Evolutionary conservation across 441 rosid genomes (phyloP), one percentile per base, ranked within the genome.

Genomic region (Euphorbia celastroides): DNA sequence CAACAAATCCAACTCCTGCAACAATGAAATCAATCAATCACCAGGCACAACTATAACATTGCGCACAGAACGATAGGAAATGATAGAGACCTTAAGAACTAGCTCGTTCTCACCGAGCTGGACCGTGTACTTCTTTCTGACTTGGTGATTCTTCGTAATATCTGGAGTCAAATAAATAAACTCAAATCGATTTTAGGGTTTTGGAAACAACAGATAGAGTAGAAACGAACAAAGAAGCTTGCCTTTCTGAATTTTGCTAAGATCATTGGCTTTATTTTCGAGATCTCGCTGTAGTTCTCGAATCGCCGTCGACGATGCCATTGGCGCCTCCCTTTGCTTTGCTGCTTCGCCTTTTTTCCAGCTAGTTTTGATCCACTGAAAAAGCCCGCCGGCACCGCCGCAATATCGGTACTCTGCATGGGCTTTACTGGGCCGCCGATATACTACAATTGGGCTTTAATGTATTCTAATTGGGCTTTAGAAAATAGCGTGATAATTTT

Each of bases 71-170:
- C 27, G 14, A 0, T 31, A 38, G 2, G 57, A 51, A 8, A 51
- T 0, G 26, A 19, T 7, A 56, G 22, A 5, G 44, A 85, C 97
- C 96, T 91, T 91, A 57, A 88, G 97, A 19, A 91, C 97, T 50
- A 93, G 93, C 81, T 91, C 97, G 70, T 93, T 93, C 82, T 93
- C 97, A 14, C 97, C 97, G 1, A 93, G 93, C 79, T 89, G 96
- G 63, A 89, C 84, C 25, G 92, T 90, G 75, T 91, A 89, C 82
- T 88, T 91, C 81, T 93, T 93, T 78, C 93, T 83, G 32, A 89
- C 86, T 80, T 93, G 99, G 66, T 91, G 93, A 78, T 86, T 87
- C 82, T 84, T 89, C 7, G 88, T 92, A 20, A 91, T 84, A 74
- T 93, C n/a, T 95, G 91, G 80, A n/a, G 27, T 34, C 27, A 30